Evolutionary conservation across 1,284 basidiomycete species (phyloP).

Genomic region (Austropuccinia psidii): DNA sequence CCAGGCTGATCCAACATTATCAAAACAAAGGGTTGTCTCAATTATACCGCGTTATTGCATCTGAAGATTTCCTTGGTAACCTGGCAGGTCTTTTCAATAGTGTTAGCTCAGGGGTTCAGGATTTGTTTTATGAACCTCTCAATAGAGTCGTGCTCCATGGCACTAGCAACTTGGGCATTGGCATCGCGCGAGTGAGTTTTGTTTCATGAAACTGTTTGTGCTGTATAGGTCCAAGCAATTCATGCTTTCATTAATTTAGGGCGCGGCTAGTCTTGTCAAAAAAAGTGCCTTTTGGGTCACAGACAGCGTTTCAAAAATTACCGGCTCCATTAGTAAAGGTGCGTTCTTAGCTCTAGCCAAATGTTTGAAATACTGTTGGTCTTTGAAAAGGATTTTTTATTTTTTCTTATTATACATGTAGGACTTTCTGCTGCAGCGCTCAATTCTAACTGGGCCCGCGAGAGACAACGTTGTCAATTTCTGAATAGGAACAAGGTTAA

Average conservation of each 20-base stretch:
- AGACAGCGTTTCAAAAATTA: conserved; percentile 94
- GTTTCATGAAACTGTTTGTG: neutral
- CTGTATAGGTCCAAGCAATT: conserved; percentile 27
- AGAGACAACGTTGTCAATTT: conserved; percentile 36
- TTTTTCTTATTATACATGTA: conserved; percentile 55
- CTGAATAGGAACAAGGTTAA: conserved; percentile 36
- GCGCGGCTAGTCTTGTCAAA: conserved; percentile 96
- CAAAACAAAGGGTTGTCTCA: conserved; percentile 88
- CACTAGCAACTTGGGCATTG: conserved; percentile 86
- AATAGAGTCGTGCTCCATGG: conserved; percentile 96
- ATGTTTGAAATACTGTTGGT: too few species aligned
- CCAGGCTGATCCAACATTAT: conserved; percentile 84
- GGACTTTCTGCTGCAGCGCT: conserved; percentile 37
- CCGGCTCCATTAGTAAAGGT: conserved; percentile 95
- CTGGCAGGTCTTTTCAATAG: conserved; percentile 97
- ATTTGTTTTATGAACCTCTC: conserved; percentile 99
- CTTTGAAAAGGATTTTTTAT: conserved; percentile 78
- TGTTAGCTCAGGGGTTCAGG: conserved; percentile 95
- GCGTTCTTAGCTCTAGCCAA: too few species aligned
- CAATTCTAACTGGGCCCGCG: conserved; percentile 36
- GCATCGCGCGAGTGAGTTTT: conserved; percentile 76
- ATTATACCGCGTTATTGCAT: conserved; percentile 90
- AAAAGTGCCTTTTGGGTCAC: conserved; percentile 96
- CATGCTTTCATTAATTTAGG: conserved; percentile 56
- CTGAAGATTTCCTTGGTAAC: conserved; percentile 76